These are phyloP conservation scores for Quercus berberidifolia DNA, from an alignment of 306 rosid genomes.

Conservation along the genomic window DNA sequence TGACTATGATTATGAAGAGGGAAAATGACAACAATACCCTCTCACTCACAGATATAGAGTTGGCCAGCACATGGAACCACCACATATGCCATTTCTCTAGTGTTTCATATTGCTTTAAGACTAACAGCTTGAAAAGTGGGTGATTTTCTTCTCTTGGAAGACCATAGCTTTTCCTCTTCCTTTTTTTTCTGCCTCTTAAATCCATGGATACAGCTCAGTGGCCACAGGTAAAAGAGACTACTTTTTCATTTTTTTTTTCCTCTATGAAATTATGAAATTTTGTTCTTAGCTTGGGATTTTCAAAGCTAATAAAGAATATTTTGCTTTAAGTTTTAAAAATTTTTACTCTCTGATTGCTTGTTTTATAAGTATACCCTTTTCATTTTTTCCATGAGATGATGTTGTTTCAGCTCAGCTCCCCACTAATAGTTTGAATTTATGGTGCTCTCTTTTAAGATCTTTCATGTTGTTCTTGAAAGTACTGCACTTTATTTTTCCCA, in stretches of 20 bases:
- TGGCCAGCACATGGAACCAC: slow-evolving; percentile 81
- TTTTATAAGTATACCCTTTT: slow-evolving; percentile 14
- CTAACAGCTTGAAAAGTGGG: slow-evolving; percentile 48
- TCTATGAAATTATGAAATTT: slow-evolving; percentile 43
- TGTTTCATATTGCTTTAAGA: slow-evolving; percentile 52
- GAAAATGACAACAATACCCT: slow-evolving; percentile 44
- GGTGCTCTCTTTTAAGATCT: slow-evolving; percentile 39
- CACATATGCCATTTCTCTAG: slow-evolving; percentile 40
- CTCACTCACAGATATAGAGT: slow-evolving; percentile 43
- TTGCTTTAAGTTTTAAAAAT: slow-evolving; percentile 12
- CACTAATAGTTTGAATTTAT: slow-evolving; percentile 43
- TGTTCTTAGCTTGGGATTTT: slow-evolving; percentile 24
- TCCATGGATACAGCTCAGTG: slow-evolving; percentile 97
- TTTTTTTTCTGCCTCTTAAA: slow-evolving; percentile 36
- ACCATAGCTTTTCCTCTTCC: slow-evolving; percentile 44
- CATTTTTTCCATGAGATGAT: slow-evolving; percentile 29
- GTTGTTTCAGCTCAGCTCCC: slow-evolving; percentile 41
- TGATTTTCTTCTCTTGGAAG: slow-evolving; percentile 50
- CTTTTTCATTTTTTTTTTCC: slow-evolving; percentile 36
- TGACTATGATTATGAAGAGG: neutral
- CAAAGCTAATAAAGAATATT: slow-evolving; percentile 32
- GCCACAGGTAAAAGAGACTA: slow-evolving; percentile 79
- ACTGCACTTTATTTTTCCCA: slow-evolving; percentile 30
- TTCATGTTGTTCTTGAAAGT: slow-evolving; percentile 43
- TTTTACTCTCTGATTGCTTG: slow-evolving; percentile 34